Evolutionary conservation across 2,329 filamentous ascomycete genomes (phyloP).

Genomic region (Neonectria magnoliae): DNA sequence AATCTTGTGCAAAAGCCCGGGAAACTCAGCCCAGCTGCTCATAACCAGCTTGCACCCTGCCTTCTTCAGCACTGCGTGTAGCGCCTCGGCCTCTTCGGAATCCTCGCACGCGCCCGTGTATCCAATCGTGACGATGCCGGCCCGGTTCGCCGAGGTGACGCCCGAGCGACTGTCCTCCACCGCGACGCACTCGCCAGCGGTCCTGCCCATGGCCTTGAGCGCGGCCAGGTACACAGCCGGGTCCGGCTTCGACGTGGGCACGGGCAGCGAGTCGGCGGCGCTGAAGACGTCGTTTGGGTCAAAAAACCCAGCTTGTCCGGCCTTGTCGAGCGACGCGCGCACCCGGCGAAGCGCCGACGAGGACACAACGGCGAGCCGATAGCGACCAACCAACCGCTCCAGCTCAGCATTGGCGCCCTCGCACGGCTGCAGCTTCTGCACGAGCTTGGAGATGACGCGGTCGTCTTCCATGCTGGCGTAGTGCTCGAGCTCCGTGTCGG

Average conservation of each 20-base stretch:
- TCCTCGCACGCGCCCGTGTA: slow-evolving; percentile 7
- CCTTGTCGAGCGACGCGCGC: slow-evolving; percentile 5
- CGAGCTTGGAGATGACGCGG: slow-evolving; percentile 8
- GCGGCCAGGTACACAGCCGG: slow-evolving; percentile 4
- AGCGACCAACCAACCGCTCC: neutral
- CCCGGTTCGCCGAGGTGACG: slow-evolving; percentile 1
- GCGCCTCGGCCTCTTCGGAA: neutral
- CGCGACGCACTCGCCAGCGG: neutral
- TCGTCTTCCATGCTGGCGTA: slow-evolving; percentile 6
- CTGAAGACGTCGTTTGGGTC: slow-evolving; percentile 2
- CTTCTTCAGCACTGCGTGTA: neutral
- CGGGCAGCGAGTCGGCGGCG: slow-evolving; percentile 3
- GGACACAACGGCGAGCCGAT: slow-evolving; percentile 6
- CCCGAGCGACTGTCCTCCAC: slow-evolving; percentile 8
- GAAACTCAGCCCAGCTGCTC: slow-evolving; percentile 10
- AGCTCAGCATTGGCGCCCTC: slow-evolving; percentile 2
- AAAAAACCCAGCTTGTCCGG: neutral
- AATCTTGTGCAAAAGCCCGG: neutral
- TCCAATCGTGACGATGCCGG: neutral
- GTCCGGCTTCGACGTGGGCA: slow-evolving; percentile 3
- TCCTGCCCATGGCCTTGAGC: neutral
- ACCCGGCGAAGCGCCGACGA: slow-evolving; percentile 6
- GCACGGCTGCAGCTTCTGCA: slow-evolving; percentile 8
- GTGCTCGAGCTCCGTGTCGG: neutral
- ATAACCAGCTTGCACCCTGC: slow-evolving; percentile 1